Evolutionary conservation across 305 asterid genomes (phyloP), one percentile per base, ranked within the genome.

Genomic region (Coffea humblotiana): DNA sequence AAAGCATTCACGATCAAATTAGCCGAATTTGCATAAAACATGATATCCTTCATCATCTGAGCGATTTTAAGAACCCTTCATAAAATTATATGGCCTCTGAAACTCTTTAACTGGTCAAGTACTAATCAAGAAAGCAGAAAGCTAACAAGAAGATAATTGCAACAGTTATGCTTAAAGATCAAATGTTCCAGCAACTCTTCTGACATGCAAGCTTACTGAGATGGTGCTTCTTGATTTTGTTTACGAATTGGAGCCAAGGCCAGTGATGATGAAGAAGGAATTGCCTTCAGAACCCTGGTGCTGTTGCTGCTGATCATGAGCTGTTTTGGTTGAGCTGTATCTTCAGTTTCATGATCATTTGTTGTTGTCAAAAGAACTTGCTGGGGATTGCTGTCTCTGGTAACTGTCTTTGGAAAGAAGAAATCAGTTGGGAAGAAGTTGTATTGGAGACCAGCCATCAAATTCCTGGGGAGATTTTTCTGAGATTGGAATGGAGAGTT

Each of bases 341-440:
- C 86, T 25, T 80, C 79, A 12, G 66, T 15, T 47, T 85, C 82
- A 45, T 78, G 83, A 40, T 16, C 35, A 8, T 58, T 74, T 43
- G 64, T 58, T 80, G 77, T 49, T 81, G 21, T 32, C 71, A 69
- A 19, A 72, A 72, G 63, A 77, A 71, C 54, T 60, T 85, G 84
- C 54, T 85, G 86, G 23, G 71, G 81, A 60, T 25, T 64, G 64
- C 65, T 75, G 48, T 79, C 83, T 48, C 79, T 40, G 45, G 75
- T 51, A 2, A 71, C 69, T 27, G 84, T 45, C 37, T 77, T 72
- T 43, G 88, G 86, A 48, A 77, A 73, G 78, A 79, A 79, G 74
- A 85, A 76, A 82, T 85, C 88, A 21, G 88, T 85, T 69, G 88
- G 88, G 76, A 85, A 85, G 68, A 82, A 85, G 29, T 82, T 82